Base-by-base conservation (phyloP, 768 basidiomycete genomes). In the Podaxis sp. region DNA sequence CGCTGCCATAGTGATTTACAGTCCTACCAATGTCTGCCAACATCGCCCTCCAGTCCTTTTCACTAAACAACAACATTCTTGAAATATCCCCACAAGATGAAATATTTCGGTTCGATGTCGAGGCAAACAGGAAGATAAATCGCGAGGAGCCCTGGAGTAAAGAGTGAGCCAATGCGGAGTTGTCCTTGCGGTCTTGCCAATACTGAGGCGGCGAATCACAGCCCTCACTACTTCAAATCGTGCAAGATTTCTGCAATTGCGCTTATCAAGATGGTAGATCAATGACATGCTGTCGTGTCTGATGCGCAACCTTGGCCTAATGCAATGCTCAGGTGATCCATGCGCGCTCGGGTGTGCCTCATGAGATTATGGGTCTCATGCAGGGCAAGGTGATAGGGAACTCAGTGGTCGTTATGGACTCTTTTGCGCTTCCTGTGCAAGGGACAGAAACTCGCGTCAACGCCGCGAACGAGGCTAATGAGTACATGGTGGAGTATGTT, bases 301-400 rank as follows among this genome's bases (percentile, higher is more conserved):
- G 50, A 37, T 55, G 20, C 33, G 11, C 38, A 40, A 57, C 36
- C 17, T 12, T 10, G 20, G 11, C 37, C 61, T 46, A 56, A 64
- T 48, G 20, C 58, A 30, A 56, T 36, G 20, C 57, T 24, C 76
- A 99, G 96, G 91, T 99, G 66, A 99, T 98, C 73, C 96, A 98
- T 74, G 96, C 96, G 36, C 88, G 96, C 56, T 98, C 96, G 2
- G 96, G 96, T 63, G 96, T 97, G 4, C 90, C 91, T 63, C 93
- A 98, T 78, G 96, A 99, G 77, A 97, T 99, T 72, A 99, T 99
- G 96, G 96, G 96, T 10, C 84, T 99, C 36, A 97, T 99, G 95
- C 96, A 97, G 75, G 96, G 96, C 61, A 96, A 97, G 76, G 89
- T 97, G 40, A 78, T 92, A 8, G 90, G 86, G 2, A 88, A 87